Percentiles rank a stretch among this genome's conserved stretches.
These are phyloP conservation scores for Fraxinus cuspidata DNA, from an alignment of 257 asterid genomes.

Conservation along the genomic window DNA sequence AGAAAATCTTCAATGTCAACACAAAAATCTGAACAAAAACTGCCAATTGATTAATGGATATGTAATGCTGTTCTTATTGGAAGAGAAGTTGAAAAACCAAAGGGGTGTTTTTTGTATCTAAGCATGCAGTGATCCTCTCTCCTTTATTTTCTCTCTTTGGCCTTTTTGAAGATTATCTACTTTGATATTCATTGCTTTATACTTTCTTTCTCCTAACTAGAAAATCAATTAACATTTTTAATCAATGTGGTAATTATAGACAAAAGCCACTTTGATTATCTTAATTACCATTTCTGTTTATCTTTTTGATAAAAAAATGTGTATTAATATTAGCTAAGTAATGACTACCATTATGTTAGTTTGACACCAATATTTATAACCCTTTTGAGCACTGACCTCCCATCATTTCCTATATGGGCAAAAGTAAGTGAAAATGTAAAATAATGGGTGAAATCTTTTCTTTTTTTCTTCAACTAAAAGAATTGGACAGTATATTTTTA, in stretches of 20 bases:
- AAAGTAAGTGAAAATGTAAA: too few relatives aligned
- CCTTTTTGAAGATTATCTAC: slow-evolving; percentile 23
- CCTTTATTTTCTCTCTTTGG: slow-evolving; percentile 6
- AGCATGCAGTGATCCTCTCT: slow-evolving; percentile 34
- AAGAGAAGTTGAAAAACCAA: neutral
- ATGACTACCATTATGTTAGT: too few relatives aligned
- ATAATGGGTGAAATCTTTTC: neutral
- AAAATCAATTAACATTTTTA: neutral
- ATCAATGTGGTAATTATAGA: neutral
- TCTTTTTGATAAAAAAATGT: neutral
- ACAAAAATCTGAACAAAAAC: neutral
- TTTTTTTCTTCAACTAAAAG: neutral
- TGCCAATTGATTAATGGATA: neutral
- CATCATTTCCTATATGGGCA: too few relatives aligned
- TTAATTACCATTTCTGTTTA: neutral
- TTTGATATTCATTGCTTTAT: slow-evolving; percentile 8
- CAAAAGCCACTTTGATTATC: neutral
- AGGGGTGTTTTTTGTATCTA: neutral
- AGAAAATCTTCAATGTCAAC: neutral
- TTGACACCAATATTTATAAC: too few relatives aligned
- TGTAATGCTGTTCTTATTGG: neutral
- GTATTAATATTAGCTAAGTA: too few relatives aligned
- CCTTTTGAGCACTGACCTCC: too few relatives aligned
- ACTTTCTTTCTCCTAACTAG: neutral
- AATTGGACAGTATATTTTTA: neutral